These are phyloP conservation scores for Trichoderma virens DNA, from an alignment of 495 filamentous ascomycete genomes.

Conservation along the genomic window DNA sequence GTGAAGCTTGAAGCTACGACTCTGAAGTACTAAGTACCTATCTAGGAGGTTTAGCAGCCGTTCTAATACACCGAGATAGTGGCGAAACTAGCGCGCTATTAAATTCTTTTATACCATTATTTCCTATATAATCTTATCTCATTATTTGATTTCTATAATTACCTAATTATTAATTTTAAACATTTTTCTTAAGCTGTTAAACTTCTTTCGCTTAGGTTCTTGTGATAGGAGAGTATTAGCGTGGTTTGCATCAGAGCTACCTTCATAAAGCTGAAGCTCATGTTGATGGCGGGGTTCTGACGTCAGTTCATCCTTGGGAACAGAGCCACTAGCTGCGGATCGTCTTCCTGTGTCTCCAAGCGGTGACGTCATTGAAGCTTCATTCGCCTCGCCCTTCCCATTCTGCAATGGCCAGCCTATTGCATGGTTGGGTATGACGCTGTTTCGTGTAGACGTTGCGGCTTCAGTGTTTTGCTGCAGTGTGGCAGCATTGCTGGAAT, in stretches of 20 bases:
- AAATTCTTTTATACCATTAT: too few relatives aligned
- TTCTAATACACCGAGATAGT: too few relatives aligned
- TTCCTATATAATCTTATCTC: too few relatives aligned
- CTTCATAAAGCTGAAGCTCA: background rate
- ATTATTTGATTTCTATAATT: too few relatives aligned
- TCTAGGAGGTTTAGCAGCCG: too few relatives aligned
- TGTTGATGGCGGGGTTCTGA: background rate
- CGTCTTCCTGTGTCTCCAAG: background rate
- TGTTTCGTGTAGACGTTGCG: background rate
- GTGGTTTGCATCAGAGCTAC: background rate
- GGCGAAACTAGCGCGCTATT: too few relatives aligned
- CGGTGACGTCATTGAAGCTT: background rate
- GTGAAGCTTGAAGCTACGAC: too few relatives aligned
- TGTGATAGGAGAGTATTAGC: background rate
- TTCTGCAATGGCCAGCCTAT: conserved; percentile 1
- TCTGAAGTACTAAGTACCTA: too few relatives aligned
- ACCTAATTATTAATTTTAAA: background rate
- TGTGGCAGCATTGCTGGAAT: background rate
- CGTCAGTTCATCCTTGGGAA: background rate
- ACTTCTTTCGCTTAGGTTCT: conserved; percentile 2
- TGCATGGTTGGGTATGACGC: too few relatives aligned
- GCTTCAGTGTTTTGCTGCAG: background rate
- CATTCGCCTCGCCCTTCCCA: background rate
- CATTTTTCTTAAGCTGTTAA: background rate
- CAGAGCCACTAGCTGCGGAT: background rate